phyloP scores from a whole-genome alignment of 352 stramenopile genomes.

The Lagenidium giganteum region DNA sequence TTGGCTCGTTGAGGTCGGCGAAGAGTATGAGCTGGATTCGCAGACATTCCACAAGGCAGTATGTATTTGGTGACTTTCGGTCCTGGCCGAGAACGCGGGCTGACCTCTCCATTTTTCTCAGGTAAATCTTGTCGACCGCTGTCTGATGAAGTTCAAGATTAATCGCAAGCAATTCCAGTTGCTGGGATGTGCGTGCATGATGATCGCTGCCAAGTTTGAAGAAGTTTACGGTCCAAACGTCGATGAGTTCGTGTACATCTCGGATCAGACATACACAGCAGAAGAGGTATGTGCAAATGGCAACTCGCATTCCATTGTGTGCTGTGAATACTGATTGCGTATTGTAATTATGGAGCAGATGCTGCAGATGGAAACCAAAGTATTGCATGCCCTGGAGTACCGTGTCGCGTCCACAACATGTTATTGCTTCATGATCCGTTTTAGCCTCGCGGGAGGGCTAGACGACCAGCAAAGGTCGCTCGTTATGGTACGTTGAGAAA shows the following conservation, averaged over 20 bases:
- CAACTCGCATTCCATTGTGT: too few relatives aligned
- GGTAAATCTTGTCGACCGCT: slow-evolving; percentile 83
- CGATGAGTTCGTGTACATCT: slow-evolving; percentile 97
- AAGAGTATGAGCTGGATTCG: slow-evolving; percentile 82
- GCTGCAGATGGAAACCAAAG: slow-evolving; percentile 77
- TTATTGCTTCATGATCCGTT: slow-evolving; percentile 68
- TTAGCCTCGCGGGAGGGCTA: slow-evolving; percentile 44
- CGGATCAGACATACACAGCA: slow-evolving; percentile 92
- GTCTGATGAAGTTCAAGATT: slow-evolving; percentile 78
- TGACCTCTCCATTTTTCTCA: slow-evolving; percentile 8
- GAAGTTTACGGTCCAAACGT: slow-evolving; percentile 94
- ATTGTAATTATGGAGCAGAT: slow-evolving; percentile 31
- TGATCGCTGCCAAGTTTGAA: slow-evolving; percentile 97
- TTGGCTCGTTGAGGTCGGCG: slow-evolving; percentile 95
- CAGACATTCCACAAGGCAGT: slow-evolving; percentile 82
- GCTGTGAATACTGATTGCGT: slow-evolving; percentile 3
- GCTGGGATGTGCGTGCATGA: slow-evolving; percentile 93
- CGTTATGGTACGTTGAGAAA: slow-evolving; percentile 37
- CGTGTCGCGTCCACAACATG: slow-evolving; percentile 71
- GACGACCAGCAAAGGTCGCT: slow-evolving; percentile 52
- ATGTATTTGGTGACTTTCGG: slow-evolving; percentile 3
- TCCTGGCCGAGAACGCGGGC: neutral
- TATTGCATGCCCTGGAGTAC: slow-evolving; percentile 72
- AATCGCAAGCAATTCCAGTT: slow-evolving; percentile 92
- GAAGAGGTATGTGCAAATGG: slow-evolving; percentile 72